These are phyloP conservation scores for Neurospora discreta DNA, from an alignment of 495 filamentous ascomycete species.

Conservation along the genomic window DNA sequence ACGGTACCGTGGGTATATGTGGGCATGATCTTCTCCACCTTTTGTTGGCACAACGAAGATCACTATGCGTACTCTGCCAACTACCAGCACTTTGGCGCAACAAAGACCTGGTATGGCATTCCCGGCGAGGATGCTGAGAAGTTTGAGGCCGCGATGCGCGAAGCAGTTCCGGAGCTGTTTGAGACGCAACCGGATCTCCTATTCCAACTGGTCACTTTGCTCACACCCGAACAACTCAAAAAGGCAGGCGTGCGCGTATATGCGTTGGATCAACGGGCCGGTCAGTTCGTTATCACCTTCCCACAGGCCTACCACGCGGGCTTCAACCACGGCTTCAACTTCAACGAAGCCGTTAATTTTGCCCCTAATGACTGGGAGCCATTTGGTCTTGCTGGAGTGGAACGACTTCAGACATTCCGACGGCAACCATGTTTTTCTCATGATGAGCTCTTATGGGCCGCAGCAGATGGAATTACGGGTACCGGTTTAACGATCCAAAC, in stretches of 20 bases:
- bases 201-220: constrained; percentile 91
- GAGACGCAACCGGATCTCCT: constrained; percentile 94
- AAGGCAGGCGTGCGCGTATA: constrained; percentile 91
- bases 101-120: constrained; percentile 99
- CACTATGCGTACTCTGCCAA: constrained; percentile 98
- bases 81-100: constrained; percentile 97
- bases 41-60: constrained; percentile 99
- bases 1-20: constrained; percentile 99
- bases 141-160: constrained; percentile 89
- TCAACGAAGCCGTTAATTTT: constrained; percentile 99
- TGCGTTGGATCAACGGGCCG: constrained; percentile 86
- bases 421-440: constrained; percentile 94
- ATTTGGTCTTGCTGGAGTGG: constrained; percentile 75
- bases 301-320: constrained; percentile 87
- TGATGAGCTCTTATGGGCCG: constrained; percentile 89
- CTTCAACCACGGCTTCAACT: constrained; percentile 96
- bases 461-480: constrained; percentile 49
- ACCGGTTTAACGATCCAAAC: constrained; percentile 80
- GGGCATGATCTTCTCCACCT: constrained; percentile 99
- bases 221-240: constrained; percentile 87
- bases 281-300: constrained; percentile 93
- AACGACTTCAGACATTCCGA: constrained; percentile 77
- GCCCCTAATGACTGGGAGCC: constrained; percentile 96
- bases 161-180: constrained; percentile 91
- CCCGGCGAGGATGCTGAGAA: constrained; percentile 86